Base-by-base conservation (phyloP, 305 asterid species). In the Vinca major region DNA sequence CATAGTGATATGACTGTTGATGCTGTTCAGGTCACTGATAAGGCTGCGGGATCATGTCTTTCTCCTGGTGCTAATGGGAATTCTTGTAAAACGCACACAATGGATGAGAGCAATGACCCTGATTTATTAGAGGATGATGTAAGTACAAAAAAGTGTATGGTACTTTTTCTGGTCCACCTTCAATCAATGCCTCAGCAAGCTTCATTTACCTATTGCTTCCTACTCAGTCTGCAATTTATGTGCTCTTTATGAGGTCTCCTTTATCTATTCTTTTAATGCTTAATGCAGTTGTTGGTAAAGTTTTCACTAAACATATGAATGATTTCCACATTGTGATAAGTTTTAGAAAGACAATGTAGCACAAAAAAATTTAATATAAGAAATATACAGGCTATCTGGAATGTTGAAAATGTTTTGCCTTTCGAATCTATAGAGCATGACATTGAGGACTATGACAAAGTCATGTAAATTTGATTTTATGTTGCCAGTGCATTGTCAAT, bases 91-190 rank as follows among this genome's bases (percentile, higher is more conserved):
- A 72, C 68, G 50, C 86, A 73, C 44, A 74, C 79, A 19, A 43
- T 71, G 74, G 88, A 81, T 51, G 95, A 81, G 79, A 79, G 81
- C 44, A 95, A 81, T 62, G 96, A 85, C 78, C 89, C 94, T 9
- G 98, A 93, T 72, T 74, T 90, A 79, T 86, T 82, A 84, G 96
- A 83, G 81, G 90, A 85, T 49, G 98, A 93, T 87, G 98, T 93
- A 75, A 81, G 86, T 75, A 79, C 80, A 84, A 79, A 75, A 61
- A 61, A 69, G 54, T 50, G 76, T 67, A n/a, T 50, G 50, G 50
- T 63, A 72, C 68, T 68, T 73, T 52, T 61, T 61, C n/a, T 17
- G 54, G 69, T 55, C 54, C 6, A 58, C 20, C 49, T 43, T 12
- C 37, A 39, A 37, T 17, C 62, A 14, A 26, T 43, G 36, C 17